Evolutionary conservation across 208 protist genomes (phyloP).

Genomic region (Trypanosoma avium): DNA sequence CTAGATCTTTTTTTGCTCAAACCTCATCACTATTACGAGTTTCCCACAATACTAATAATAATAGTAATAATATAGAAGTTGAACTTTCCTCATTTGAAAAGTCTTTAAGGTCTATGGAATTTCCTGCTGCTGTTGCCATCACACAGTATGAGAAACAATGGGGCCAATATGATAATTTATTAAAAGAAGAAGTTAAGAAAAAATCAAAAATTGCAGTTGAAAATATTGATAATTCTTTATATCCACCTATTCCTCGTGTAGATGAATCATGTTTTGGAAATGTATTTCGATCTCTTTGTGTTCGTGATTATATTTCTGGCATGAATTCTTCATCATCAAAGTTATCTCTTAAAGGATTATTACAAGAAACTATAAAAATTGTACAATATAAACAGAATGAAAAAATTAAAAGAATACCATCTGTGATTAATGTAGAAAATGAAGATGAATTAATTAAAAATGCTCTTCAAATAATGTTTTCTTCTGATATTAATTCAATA

Average conservation of each 20-base stretch:
- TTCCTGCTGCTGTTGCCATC: slow-evolving; percentile 10
- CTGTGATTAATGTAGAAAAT: no score
- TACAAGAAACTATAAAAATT: slow-evolving; percentile 1
- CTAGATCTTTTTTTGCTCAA: slow-evolving; percentile 13
- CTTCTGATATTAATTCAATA: not conserved
- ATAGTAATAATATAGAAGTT: not conserved
- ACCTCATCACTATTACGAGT: not conserved
- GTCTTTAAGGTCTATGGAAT: slow-evolving; percentile 3
- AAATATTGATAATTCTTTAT: not conserved
- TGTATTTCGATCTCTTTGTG: slow-evolving; percentile 12
- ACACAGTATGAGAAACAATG: not conserved
- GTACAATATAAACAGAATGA: not conserved
- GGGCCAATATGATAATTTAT: not conserved
- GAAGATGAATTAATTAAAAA: not conserved
- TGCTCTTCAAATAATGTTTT: slow-evolving; percentile 15
- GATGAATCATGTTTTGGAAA: slow-evolving; percentile 22
- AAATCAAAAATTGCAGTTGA: not conserved
- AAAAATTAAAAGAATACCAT: not conserved
- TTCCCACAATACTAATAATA: not conserved
- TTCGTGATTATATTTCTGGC: slow-evolving; percentile 7
- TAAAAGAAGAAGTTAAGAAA: not conserved
- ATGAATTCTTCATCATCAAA: slow-evolving; percentile 2
- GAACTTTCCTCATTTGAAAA: slow-evolving; percentile 13
- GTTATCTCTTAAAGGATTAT: slow-evolving; percentile 9
- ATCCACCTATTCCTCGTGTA: slow-evolving; percentile 28